Percentiles rank a stretch among this genome's conserved stretches.
These are phyloP conservation scores for Talaromyces sp. DNA, from an alignment of 2,329 filamentous ascomycete species.

Conservation along the genomic window DNA sequence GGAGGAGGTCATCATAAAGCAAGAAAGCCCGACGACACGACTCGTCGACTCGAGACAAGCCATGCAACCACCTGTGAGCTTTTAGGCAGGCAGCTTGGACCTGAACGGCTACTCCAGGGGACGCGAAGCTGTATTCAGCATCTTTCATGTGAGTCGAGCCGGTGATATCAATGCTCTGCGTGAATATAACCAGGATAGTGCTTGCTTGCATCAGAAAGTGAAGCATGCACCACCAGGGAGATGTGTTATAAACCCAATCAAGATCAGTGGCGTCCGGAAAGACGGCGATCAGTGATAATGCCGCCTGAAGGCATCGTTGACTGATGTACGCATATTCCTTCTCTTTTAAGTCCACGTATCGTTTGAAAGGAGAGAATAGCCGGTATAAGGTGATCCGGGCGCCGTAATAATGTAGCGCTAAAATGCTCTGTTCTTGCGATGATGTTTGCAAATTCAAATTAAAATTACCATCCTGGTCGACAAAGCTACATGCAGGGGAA, in stretches of 20 bases:
- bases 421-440: constrained; percentile 32
- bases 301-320: constrained; percentile 37
- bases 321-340: constrained; percentile 26
- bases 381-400: constrained; percentile 40
- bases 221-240: constrained; percentile 44
- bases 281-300: constrained; percentile 35
- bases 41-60: constrained; percentile 29
- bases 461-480: constrained; percentile 25
- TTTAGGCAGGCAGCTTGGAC: constrained; percentile 33
- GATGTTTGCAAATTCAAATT: constrained; percentile 22
- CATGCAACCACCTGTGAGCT: constrained; percentile 37
- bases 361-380: constrained; percentile 35
- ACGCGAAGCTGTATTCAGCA: not conserved
- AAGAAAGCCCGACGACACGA: constrained; percentile 36
- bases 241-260: constrained; percentile 31
- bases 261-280: constrained; percentile 37
- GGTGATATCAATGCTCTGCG: constrained; percentile 28
- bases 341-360: not conserved
- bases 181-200: constrained; percentile 36
- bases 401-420: constrained; percentile 43
- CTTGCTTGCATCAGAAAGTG: constrained; percentile 45
- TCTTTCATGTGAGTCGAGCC: constrained; percentile 22
- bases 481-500: constrained; percentile 34
- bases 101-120: constrained; percentile 26
- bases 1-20: constrained; percentile 32